These are phyloP conservation scores for Penicillium dipodomyicola DNA, from an alignment of 495 filamentous ascomycete genomes.

Conservation along the genomic window DNA sequence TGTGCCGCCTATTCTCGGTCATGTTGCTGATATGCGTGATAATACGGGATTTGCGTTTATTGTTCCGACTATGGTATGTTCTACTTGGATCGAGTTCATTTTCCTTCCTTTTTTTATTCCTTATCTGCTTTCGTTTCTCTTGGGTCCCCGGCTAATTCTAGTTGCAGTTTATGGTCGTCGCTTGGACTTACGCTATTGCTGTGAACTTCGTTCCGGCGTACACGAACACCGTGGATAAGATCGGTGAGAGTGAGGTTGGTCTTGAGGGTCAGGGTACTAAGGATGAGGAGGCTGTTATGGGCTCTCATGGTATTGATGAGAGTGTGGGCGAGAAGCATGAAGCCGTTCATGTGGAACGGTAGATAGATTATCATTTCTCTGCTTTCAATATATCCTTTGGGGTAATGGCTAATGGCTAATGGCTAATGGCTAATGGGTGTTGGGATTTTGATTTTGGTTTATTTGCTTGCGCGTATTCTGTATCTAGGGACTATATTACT, in stretches of 20 bases:
- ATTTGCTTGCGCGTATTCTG: neutral
- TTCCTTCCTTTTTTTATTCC: neutral
- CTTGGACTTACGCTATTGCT: conserved; percentile 56
- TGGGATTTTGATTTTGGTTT: neutral
- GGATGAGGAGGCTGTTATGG: conserved; percentile 31
- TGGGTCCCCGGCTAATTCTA: neutral
- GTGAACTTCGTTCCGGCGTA: conserved; percentile 66
- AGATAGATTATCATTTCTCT: neutral
- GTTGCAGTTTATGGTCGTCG: conserved; percentile 47
- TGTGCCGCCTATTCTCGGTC: conserved; percentile 50
- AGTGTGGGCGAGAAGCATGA: conserved; percentile 10
- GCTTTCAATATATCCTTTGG: neutral
- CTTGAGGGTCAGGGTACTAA: conserved; percentile 28
- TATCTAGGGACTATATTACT: neutral
- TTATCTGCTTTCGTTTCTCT: too few relatives aligned
- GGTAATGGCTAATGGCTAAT: neutral
- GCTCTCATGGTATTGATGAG: neutral
- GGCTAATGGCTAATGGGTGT: neutral
- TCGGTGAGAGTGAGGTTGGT: conserved; percentile 54
- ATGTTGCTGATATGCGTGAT: conserved; percentile 48
- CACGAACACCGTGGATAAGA: conserved; percentile 56
- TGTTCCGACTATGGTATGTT: conserved; percentile 54
- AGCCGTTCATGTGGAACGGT: conserved; percentile 15
- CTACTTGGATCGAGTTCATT: neutral
- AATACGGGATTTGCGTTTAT: conserved; percentile 53